A percentile compares a stretch with the other conserved stretches of the same genome.
Conservation (phyloP, 208 protist genomes). For the Trypanosoma cruzi region DNA sequence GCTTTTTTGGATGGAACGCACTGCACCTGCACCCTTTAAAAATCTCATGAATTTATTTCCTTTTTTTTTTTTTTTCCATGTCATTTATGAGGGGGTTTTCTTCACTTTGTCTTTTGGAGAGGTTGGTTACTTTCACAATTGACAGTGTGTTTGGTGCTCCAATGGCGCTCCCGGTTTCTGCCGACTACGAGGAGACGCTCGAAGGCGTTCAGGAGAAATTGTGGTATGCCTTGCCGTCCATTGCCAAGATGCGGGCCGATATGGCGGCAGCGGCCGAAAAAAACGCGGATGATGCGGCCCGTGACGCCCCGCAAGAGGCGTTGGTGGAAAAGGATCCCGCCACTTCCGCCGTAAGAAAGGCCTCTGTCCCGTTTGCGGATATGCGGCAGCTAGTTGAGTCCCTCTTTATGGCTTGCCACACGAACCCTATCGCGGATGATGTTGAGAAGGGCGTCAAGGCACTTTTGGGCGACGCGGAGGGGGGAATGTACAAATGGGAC, state of each 20-base stretch:
- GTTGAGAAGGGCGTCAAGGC: slow-evolving; percentile 31
- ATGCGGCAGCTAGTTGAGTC: slow-evolving; percentile 62
- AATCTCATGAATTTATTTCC: neutral
- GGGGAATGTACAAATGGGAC: slow-evolving; percentile 33
- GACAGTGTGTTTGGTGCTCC: neutral
- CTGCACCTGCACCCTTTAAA: neutral
- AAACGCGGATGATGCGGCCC: neutral
- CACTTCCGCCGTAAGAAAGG: slow-evolving; percentile 2
- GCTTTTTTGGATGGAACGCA: neutral
- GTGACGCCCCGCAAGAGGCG: slow-evolving; percentile 13
- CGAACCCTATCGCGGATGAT: slow-evolving; percentile 60
- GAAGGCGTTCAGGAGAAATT: slow-evolving; percentile 58
- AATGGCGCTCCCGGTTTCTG: slow-evolving; percentile 8
- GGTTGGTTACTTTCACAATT: neutral
- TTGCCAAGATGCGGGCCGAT: slow-evolving; percentile 26
- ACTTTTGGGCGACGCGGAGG: slow-evolving; percentile 30
- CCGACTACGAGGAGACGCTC: slow-evolving; percentile 28
- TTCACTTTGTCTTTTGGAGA: neutral
- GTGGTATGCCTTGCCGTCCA: slow-evolving; percentile 65
- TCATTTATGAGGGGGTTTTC: neutral
- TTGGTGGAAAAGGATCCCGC: slow-evolving; percentile 17
- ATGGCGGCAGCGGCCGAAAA: neutral
- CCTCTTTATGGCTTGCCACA: slow-evolving; percentile 65
- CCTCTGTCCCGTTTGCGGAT: slow-evolving; percentile 43
- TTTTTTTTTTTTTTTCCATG: neutral